phyloP scores from a whole-genome alignment of 169 alveolate species.

The Babesia ovata region DNA sequence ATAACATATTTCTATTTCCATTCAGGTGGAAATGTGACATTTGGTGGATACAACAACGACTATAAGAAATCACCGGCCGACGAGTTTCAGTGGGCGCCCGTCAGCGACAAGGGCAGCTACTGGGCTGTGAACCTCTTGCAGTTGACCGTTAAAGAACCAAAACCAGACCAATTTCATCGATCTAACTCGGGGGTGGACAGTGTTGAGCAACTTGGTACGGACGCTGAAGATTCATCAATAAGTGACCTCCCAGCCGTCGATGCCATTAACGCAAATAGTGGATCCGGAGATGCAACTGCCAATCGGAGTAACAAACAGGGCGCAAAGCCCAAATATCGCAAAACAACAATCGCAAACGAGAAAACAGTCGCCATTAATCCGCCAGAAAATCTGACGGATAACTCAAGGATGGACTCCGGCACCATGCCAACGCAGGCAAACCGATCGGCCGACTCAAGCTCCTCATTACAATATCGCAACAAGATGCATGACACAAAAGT shows the following conservation, averaged over 20 bases:
- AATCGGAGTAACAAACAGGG: too few species aligned
- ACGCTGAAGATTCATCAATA: too few species aligned
- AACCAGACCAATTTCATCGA: too few species aligned
- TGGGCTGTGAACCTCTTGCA: slow-evolving; percentile 55
- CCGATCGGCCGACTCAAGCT: too few species aligned
- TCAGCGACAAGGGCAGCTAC: slow-evolving; percentile 30
- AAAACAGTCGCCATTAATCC: neutral
- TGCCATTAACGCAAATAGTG: too few species aligned
- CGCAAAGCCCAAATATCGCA: too few species aligned
- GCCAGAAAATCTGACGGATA: neutral
- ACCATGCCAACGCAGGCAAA: neutral
- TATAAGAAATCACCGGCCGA: slow-evolving; percentile 71
- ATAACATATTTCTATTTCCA: neutral
- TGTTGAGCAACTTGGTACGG: too few species aligned
- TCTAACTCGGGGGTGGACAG: too few species aligned
- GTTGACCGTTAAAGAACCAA: slow-evolving; percentile 15
- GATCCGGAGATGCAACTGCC: neutral
- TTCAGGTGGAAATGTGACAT: slow-evolving; percentile 72
- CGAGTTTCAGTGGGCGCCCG: slow-evolving; percentile 67
- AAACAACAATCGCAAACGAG: neutral
- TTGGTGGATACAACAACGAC: slow-evolving; percentile 76
- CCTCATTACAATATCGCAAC: slow-evolving; percentile 5
- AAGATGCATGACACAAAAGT: slow-evolving; percentile 43
- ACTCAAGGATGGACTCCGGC: neutral
- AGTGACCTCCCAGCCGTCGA: too few species aligned